Evolutionary conservation across 2,329 filamentous ascomycete species (phyloP), one percentile per base, ranked within the genome.

Genomic region (Penicillium oxalicum): DNA sequence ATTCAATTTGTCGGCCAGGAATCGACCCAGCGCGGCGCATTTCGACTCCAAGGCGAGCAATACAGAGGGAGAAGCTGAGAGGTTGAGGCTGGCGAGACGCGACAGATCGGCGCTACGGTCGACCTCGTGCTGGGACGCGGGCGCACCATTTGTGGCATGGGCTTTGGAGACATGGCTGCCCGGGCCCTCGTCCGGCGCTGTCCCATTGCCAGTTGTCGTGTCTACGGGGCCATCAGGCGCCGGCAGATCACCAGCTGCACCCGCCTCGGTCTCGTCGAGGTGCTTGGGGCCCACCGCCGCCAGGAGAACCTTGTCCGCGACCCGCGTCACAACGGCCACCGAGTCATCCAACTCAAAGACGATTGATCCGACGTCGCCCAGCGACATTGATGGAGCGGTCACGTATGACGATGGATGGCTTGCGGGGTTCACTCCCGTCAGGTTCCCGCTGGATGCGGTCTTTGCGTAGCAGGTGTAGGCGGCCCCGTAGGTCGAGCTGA

Each of bases 321-420:
- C 66, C 18, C 61, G 63, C 28, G 70, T 72, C 24, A 72, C 68
- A 6, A 72, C 67, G 2, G 70, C 69, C 24, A 71, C 69, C 5
- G 62, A 61, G 44, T 69, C 65, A 34, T 71, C 67, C 4, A 69
- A 64, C 47, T 72, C 69, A 35, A 72, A 72, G 39, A 71, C 67
- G 38, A 72, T 72, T 3, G 70, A 71, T 13, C 70, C 69, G n/a
- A 72, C 69, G 44, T 71, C 66, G 12, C 69, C 70, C 11, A 72
- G 56, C 2, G 70, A 68, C 46, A 70, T 58, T 8, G 70, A 72
- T 6, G 68, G 67, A 4, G 69, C 63, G 9, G 69, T 71, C 39
- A 72, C 62, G 48, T 70, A 72, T 41, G 70, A 71, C 4, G 70
- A 72, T 2, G 70, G 70, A 44, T 72, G 68, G 39, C 65, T 70